Conservation (phyloP, 305 asterid species). For the Andrographis paniculata region DNA sequence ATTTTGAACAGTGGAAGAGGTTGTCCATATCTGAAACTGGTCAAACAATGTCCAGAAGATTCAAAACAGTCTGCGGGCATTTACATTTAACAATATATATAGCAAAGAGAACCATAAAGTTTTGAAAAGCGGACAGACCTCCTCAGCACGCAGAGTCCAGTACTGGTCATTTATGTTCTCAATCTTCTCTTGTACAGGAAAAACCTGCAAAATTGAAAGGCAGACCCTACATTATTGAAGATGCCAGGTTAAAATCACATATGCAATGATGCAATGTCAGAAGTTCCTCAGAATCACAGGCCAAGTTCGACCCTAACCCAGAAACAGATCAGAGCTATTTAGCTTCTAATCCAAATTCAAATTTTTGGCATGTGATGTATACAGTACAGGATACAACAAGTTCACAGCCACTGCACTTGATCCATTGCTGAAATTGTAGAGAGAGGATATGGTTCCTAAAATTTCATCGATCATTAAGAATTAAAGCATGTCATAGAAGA, state of each 20-base stretch:
- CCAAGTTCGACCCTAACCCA: conserved; percentile 14
- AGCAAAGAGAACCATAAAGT: neutral
- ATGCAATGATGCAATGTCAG: neutral
- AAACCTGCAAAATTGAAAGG: conserved; percentile 35
- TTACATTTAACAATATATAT: neutral
- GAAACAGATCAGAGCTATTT: conserved; percentile 3
- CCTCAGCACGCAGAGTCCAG: conserved; percentile 78
- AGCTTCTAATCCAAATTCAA: neutral
- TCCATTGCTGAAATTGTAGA: too few relatives aligned
- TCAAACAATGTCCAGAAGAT: neutral
- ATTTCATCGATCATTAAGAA: too few relatives aligned
- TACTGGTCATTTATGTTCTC: conserved; percentile 73
- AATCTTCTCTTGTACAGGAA: conserved; percentile 52
- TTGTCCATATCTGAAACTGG: conserved; percentile 2
- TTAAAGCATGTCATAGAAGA: neutral
- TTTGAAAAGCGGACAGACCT: conserved; percentile 31
- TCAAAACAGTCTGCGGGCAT: neutral
- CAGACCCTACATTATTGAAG: conserved; percentile 13
- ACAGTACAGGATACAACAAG: conserved; percentile 7
- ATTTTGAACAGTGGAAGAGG: too few relatives aligned
- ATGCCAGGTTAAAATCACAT: too few relatives aligned
- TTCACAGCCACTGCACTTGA: too few relatives aligned
- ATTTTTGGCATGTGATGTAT: conserved; percentile 1
- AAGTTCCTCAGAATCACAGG: conserved; percentile 2
- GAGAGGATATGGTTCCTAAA: conserved; percentile 7